Conservation (phyloP, 148 eudicot species). For the Talinum fruticosum region DNA sequence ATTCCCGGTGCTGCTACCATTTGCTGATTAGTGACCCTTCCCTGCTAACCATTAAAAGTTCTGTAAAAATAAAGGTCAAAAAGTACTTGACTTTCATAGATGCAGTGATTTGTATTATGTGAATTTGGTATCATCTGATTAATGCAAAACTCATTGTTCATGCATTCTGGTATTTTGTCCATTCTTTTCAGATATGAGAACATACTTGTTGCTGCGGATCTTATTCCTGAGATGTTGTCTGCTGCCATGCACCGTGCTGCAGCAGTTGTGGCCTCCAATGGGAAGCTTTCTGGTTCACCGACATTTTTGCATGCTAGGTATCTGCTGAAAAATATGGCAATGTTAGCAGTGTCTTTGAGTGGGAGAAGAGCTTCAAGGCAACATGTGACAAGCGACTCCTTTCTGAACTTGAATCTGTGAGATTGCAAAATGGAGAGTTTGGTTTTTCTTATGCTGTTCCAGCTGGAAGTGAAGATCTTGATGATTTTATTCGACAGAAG, state of each 20-base stretch:
- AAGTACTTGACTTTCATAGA: no score
- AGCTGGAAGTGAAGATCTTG: constrained; percentile 79
- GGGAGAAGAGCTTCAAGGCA: constrained; percentile 79
- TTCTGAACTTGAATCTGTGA: constrained; percentile 86
- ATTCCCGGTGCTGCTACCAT: no score
- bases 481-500: constrained; percentile 89
- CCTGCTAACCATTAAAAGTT: not conserved
- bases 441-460: constrained; percentile 79
- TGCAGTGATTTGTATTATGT: not conserved
- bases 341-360: constrained; percentile 66
- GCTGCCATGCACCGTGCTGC: constrained; percentile 74
- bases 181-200: constrained; percentile 78
- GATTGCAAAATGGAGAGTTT: constrained; percentile 71
- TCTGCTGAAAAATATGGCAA: constrained; percentile 64
- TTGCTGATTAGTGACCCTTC: no score
- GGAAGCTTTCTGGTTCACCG: constrained; percentile 77
- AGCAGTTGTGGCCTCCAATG: constrained; percentile 58
- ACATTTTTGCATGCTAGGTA: constrained; percentile 68
- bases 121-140: not conserved
- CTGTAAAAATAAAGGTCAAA: no score
- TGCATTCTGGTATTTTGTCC: not conserved
- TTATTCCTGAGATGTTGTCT: constrained; percentile 83
- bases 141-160: constrained; percentile 3
- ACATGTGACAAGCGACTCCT: constrained; percentile 72
- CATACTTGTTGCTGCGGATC: constrained; percentile 77